These are phyloP conservation scores for Arthrobotrys conoides DNA, from an alignment of 2,329 filamentous ascomycete species.

Conservation along the genomic window DNA sequence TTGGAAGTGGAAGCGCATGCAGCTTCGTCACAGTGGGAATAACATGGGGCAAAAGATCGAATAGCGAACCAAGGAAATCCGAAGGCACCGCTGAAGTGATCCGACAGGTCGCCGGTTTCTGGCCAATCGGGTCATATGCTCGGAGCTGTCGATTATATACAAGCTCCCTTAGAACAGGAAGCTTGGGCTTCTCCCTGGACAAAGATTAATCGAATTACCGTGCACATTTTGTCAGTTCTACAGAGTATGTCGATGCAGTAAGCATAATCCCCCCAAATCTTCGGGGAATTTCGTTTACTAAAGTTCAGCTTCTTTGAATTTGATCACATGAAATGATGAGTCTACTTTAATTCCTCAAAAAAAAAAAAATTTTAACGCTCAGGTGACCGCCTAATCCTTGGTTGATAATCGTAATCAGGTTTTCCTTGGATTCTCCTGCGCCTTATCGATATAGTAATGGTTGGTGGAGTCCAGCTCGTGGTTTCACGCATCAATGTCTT, in stretches of 20 bases:
- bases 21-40: slow-evolving; percentile 45
- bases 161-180: slow-evolving; percentile 8
- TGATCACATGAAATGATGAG: slow-evolving; percentile 41
- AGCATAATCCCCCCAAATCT: background rate
- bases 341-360: slow-evolving; percentile 8
- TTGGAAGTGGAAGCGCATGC: slow-evolving; percentile 60
- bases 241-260: slow-evolving; percentile 2
- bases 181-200: slow-evolving; percentile 16
- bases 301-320: background rate
- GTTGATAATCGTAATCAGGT: slow-evolving; percentile 52
- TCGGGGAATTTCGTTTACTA: slow-evolving; percentile 19
- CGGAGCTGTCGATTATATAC: slow-evolving; percentile 17
- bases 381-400: slow-evolving; percentile 57
- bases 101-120: slow-evolving; percentile 29
- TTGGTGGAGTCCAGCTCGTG: slow-evolving; percentile 17
- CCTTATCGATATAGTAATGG: slow-evolving; percentile 45
- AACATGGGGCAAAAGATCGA: slow-evolving; percentile 33
- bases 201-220: background rate
- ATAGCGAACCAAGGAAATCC: slow-evolving; percentile 10
- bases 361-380: slow-evolving; percentile 36
- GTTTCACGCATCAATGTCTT: slow-evolving; percentile 30
- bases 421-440: slow-evolving; percentile 28
- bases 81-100: slow-evolving; percentile 15
- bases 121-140: slow-evolving; percentile 58
- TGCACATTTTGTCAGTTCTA: background rate